Percentiles rank a stretch among this genome's conserved stretches.
phyloP scores from a whole-genome alignment of 805 yeast genomes.

The Zygosaccharomyces kombuchaensis region DNA sequence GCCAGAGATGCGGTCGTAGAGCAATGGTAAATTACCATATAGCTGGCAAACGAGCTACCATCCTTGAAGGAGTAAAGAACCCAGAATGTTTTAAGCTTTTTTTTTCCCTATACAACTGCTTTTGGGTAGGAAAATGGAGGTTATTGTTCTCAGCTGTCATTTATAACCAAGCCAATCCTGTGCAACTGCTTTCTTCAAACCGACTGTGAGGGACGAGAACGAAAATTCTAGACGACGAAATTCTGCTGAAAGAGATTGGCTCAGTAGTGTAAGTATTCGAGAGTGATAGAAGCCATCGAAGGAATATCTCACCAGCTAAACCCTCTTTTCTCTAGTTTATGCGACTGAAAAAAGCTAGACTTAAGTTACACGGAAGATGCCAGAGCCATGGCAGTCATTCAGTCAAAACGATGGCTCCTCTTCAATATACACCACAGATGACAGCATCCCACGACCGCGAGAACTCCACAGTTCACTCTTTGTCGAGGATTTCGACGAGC shows the following conservation, averaged over 20 bases:
- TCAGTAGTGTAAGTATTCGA: neutral
- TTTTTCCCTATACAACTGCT: neutral
- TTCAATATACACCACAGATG: slow-evolving; percentile 1
- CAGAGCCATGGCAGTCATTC: slow-evolving; percentile 1
- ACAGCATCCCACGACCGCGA: slow-evolving; percentile 1
- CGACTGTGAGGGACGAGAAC: neutral
- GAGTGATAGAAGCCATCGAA: neutral
- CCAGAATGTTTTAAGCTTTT: neutral
- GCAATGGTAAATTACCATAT: neutral
- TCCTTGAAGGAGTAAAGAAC: neutral
- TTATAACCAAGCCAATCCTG: neutral
- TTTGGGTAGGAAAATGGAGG: neutral
- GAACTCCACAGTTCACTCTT: slow-evolving; percentile 1
- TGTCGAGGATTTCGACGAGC: neutral
- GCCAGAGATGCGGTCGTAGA: neutral
- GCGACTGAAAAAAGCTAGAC: neutral
- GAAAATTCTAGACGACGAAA: neutral
- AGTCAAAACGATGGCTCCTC: neutral
- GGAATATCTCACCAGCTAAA: neutral
- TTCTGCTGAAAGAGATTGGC: neutral
- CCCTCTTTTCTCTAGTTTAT: neutral
- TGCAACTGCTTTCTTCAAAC: neutral
- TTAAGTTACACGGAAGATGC: slow-evolving; percentile 1
- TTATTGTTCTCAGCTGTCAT: neutral
- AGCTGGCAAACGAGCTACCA: neutral